Percentiles rank a stretch among this genome's conserved stretches.
Conservation (phyloP, 495 filamentous ascomycete genomes). For the Neurospora sp. region DNA sequence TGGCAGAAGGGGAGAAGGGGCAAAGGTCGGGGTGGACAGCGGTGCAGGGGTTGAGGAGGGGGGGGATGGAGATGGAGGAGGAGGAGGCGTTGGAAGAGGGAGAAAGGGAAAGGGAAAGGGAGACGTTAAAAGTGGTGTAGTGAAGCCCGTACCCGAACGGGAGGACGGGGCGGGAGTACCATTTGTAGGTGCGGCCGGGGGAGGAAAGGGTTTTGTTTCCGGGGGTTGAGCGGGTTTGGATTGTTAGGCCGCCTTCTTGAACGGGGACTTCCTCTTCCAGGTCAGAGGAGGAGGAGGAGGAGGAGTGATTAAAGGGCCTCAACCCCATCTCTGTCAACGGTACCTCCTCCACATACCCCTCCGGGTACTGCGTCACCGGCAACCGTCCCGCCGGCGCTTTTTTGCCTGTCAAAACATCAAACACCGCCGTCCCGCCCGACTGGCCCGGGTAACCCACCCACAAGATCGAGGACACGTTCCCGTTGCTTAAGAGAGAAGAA, state of each 20-base stretch:
- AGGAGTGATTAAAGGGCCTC: conserved; percentile 9
- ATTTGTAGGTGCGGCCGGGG: conserved; percentile 35
- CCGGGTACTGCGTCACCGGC: conserved; percentile 44
- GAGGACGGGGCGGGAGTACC: conserved; percentile 25
- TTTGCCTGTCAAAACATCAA: conserved; percentile 40
- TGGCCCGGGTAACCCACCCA: conserved; percentile 44
- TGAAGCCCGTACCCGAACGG: conserved; percentile 41
- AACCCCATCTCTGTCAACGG: conserved; percentile 32
- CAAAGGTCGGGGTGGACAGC: conserved; percentile 27
- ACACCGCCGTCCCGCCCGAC: conserved; percentile 39
- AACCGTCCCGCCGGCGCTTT: conserved; percentile 46
- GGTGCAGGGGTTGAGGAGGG: conserved; percentile 16
- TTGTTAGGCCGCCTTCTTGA: not conserved
- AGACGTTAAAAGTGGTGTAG: conserved; percentile 39
- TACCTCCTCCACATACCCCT: conserved; percentile 25
- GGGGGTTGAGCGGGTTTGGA: not conserved
- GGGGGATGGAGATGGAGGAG: conserved; percentile 12
- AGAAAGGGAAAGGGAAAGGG: not conserved
- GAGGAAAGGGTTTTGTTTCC: conserved; percentile 6
- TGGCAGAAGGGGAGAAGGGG: conserved; percentile 26
- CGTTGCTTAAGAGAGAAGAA: conserved; percentile 33
- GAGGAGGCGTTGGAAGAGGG: conserved; percentile 13
- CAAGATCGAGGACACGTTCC: conserved; percentile 42
- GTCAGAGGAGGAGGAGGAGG: not conserved
- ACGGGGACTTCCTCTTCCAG: not conserved